Conservation (phyloP, 768 basidiomycete species). For the Termitomyces heimii region DNA sequence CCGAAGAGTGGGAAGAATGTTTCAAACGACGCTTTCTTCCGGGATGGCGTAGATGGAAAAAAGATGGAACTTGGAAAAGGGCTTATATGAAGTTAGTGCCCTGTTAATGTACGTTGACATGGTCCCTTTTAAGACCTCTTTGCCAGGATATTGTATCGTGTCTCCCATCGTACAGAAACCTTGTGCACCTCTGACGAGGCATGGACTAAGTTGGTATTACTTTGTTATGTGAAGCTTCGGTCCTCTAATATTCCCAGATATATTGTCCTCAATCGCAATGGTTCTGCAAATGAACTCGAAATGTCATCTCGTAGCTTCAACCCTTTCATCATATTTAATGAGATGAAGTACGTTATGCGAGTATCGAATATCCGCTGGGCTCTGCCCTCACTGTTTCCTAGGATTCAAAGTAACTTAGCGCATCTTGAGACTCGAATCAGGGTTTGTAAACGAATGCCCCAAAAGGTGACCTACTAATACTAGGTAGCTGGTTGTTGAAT, state of each 20-base stretch:
- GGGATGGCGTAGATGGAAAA: conserved; percentile 70
- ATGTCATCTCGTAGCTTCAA: conserved; percentile 63
- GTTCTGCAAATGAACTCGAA: conserved; percentile 67
- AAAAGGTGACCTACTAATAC: neutral
- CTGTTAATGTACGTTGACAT: conserved; percentile 1
- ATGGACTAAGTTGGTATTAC: conserved; percentile 64
- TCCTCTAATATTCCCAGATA: conserved; percentile 34
- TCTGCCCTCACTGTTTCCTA: conserved; percentile 18
- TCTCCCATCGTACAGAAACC: conserved; percentile 64
- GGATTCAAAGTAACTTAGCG: conserved; percentile 61
- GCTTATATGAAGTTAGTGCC: conserved; percentile 56
- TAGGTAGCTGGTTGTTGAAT: conserved; percentile 57
- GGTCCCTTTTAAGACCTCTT: conserved; percentile 7
- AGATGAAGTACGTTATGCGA: conserved; percentile 72
- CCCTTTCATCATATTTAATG: conserved; percentile 61
- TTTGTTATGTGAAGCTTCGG: conserved; percentile 6
- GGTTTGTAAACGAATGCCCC: conserved; percentile 32
- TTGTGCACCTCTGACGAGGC: conserved; percentile 76
- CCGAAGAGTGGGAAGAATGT: conserved; percentile 69
- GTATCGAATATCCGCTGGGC: neutral
- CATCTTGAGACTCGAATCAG: conserved; percentile 63
- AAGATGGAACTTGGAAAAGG: conserved; percentile 57
- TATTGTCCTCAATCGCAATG: conserved; percentile 69
- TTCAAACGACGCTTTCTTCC: conserved; percentile 70
- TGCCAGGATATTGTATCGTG: conserved; percentile 50